Conservation (phyloP, 768 basidiomycete genomes). For the Boletus tomentosulus region DNA sequence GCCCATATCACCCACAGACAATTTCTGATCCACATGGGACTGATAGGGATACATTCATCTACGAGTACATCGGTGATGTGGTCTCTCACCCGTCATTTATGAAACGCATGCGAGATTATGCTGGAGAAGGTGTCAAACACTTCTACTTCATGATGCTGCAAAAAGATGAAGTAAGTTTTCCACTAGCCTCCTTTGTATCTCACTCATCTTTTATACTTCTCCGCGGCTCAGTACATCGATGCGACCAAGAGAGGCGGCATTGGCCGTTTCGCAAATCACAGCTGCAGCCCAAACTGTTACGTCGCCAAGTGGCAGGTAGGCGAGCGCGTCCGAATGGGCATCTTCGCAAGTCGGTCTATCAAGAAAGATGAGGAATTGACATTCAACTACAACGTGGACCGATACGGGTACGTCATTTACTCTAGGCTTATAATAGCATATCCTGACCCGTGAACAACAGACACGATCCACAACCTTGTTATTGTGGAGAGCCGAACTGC, state of each 20-base stretch:
- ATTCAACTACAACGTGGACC: constrained; percentile 99
- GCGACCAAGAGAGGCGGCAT: constrained; percentile 96
- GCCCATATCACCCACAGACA: not conserved
- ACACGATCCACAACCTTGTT: constrained; percentile 91
- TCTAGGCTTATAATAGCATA: not conserved
- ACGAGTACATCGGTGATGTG: constrained; percentile 97
- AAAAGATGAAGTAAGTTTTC: constrained; percentile 81
- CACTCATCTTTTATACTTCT: not conserved
- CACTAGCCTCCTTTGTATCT: not conserved
- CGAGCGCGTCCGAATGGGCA: constrained; percentile 89
- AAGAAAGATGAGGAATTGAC: constrained; percentile 84
- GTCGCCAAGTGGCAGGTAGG: constrained; percentile 98
- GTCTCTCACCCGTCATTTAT: constrained; percentile 83
- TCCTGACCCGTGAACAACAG: constrained; percentile 35
- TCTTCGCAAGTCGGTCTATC: constrained; percentile 86
- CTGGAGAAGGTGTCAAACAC: constrained; percentile 86
- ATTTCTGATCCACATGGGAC: constrained; percentile 7
- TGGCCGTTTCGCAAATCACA: constrained; percentile 97
- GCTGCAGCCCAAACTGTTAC: constrained; percentile 95
- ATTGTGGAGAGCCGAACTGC: constrained; percentile 93
- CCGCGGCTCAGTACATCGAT: constrained; percentile 75
- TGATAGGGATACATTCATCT: constrained; percentile 83
- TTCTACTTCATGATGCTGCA: constrained; percentile 99
- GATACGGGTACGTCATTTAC: constrained; percentile 75
- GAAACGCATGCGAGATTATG: constrained; percentile 93